Evolutionary conservation across 2,329 filamentous ascomycete genomes (phyloP), one percentile per base, ranked within the genome.

Genomic region (Harringtonia lauricola): DNA sequence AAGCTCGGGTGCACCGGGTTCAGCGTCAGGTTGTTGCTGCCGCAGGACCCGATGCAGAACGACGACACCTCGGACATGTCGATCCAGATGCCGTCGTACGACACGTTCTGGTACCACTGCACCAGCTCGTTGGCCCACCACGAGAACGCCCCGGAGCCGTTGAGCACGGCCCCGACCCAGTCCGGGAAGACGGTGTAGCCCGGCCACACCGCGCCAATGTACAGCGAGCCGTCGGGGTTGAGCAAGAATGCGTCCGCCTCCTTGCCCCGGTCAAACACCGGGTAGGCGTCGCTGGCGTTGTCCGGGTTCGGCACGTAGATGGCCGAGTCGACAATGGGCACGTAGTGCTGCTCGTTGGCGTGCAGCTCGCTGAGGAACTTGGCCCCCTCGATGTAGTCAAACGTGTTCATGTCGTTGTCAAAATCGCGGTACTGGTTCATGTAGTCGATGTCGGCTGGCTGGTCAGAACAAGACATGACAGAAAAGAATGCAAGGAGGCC

Each of bases 241-340:
- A 79, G 63, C 67, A 78, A 61, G 51, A 69, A 70, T 9, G 62
- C 64, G 43, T 65, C 71, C n/a, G 72, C 62, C 7, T 74, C 68
- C 1, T 76, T 59, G 0, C 83, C 84, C 15, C 75, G 70, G 41
- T 79, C 65, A 58, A 78, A 88, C 0, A 75, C 64, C 2, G 66
- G 64, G 56, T 79, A 84, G 36, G 68, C 69, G 58, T 87, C 83
- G 80, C 81, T 66, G 67, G 42, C 36, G 54, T 87, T 83, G n/a
- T 74, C 64, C 0, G 81, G 80, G 51, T 86, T 82, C 0, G 83
- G 83, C 22, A 76, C 74, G 55, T 88, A 88, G 39, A 53, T 66
- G 13, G 77, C 77, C 2, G 80, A 76, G 54, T 90, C 85, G 13
- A 89, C 76, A 61, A 89, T 89, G 17, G 86, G 70, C 2, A 85